Conservation (phyloP, 768 basidiomycete genomes). For the Tricholoma sp. region DNA sequence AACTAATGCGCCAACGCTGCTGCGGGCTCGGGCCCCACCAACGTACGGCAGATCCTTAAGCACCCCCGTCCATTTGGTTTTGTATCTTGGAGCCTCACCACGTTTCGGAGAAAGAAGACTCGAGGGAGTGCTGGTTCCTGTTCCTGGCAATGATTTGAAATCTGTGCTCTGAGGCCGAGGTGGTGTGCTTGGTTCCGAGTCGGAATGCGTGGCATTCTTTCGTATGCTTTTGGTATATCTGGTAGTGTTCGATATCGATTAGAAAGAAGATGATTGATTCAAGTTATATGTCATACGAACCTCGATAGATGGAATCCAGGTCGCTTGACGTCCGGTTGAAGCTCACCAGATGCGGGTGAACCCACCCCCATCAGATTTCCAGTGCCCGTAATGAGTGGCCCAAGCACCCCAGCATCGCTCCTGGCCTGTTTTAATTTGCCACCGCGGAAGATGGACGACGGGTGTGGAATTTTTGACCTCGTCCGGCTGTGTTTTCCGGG, state of each 20-base stretch:
- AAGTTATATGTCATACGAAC: conserved; percentile 19
- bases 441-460: conserved; percentile 4
- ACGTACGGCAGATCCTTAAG: conserved; percentile 27
- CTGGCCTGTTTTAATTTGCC: conserved; percentile 27
- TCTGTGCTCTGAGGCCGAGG: neutral
- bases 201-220: conserved; percentile 4
- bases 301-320: conserved; percentile 66
- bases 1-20: conserved; percentile 20
- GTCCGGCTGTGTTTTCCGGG: neutral
- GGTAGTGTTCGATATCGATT: neutral
- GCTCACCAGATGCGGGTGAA: conserved; percentile 41
- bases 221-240: conserved; percentile 17
- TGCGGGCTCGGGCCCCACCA: conserved; percentile 11
- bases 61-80: conserved; percentile 5
- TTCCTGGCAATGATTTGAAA: conserved; percentile 2
- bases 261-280: neutral
- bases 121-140: neutral
- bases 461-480: conserved; percentile 1
- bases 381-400: conserved; percentile 67
- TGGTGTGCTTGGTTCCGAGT: neutral
- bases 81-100: conserved; percentile 6
- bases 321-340: conserved; percentile 54
- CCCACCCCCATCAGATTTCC: conserved; percentile 60
- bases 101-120: conserved; percentile 9
- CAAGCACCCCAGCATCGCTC: conserved; percentile 59